phyloP scores from a whole-genome alignment of 2,329 filamentous ascomycete species.

The Epichloe sylvatica region DNA sequence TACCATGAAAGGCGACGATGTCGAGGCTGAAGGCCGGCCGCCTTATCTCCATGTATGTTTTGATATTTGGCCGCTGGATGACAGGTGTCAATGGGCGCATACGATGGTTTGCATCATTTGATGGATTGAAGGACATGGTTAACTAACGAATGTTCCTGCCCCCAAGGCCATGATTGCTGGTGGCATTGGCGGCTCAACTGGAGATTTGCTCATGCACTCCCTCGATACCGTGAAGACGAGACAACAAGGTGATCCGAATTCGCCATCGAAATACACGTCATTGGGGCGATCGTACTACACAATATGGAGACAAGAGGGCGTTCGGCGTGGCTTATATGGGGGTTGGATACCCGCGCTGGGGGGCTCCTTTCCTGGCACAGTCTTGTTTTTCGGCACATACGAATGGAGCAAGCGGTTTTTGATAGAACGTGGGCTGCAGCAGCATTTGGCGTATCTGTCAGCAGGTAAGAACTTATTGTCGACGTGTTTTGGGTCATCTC shows the following conservation, averaged over 20 bases:
- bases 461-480: constrained; percentile 43
- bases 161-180: constrained; percentile 84
- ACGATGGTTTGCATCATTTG: neutral
- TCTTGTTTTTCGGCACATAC: constrained; percentile 92
- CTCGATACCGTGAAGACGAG: constrained; percentile 96
- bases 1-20: constrained; percentile 24
- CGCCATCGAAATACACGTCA: constrained; percentile 84
- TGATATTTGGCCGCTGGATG: neutral
- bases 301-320: constrained; percentile 83
- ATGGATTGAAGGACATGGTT: neutral
- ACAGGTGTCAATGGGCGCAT: neutral
- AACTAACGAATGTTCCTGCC: constrained; percentile 2
- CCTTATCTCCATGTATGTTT: constrained; percentile 29
- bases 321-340: constrained; percentile 75
- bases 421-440: constrained; percentile 70
- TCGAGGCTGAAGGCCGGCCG: constrained; percentile 29
- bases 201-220: constrained; percentile 97
- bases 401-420: constrained; percentile 86
- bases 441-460: constrained; percentile 72
- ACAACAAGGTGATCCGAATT: constrained; percentile 88
- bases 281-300: constrained; percentile 84
- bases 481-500: neutral
- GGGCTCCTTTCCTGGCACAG: constrained; percentile 90
- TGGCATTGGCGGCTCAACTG: constrained; percentile 79
- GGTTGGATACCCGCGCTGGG: constrained; percentile 85